Evolutionary conservation across 2,329 filamentous ascomycete species (phyloP).

Genomic region (Paraphoma sp.): DNA sequence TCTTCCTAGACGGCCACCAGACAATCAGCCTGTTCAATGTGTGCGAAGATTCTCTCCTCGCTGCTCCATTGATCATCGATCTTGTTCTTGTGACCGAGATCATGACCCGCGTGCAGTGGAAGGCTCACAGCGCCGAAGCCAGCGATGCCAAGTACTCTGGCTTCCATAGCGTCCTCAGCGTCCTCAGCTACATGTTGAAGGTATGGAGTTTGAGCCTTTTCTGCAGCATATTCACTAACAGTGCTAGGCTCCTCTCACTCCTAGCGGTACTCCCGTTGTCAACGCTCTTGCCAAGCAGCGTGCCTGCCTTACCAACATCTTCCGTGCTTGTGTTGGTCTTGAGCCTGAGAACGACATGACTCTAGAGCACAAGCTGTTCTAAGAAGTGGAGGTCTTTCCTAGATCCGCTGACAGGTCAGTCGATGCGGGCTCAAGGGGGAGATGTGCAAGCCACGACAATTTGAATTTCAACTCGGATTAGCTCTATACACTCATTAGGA

Average conservation of each 20-base stretch:
- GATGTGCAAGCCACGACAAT: not conserved
- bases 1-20: conserved; percentile 98
- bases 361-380: conserved; percentile 95
- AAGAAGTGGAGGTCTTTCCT: not conserved
- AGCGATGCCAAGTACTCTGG: conserved; percentile 76
- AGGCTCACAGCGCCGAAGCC: conserved; percentile 60
- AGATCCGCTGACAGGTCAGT: not conserved
- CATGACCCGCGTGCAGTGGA: conserved; percentile 98
- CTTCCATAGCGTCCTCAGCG: conserved; percentile 96
- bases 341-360: conserved; percentile 99
- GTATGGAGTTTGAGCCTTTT: conserved; percentile 36
- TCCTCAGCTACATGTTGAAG: conserved; percentile 98
- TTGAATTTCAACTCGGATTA: conserved; percentile 14
- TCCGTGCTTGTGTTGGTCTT: conserved; percentile 94
- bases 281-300: conserved; percentile 97
- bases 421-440: not conserved
- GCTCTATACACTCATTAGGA: conserved; percentile 35
- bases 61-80: conserved; percentile 96
- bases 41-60: conserved; percentile 96
- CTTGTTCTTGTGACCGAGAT: conserved; percentile 92
- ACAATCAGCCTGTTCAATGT: conserved; percentile 99
- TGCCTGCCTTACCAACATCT: conserved; percentile 93
- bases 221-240: too few species aligned
- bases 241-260: conserved; percentile 82
- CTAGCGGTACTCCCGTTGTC: conserved; percentile 92